Evolutionary conservation across 1,139 yeast genomes (phyloP).

Genomic region (Groenewaldozyma auringiensis): DNA sequence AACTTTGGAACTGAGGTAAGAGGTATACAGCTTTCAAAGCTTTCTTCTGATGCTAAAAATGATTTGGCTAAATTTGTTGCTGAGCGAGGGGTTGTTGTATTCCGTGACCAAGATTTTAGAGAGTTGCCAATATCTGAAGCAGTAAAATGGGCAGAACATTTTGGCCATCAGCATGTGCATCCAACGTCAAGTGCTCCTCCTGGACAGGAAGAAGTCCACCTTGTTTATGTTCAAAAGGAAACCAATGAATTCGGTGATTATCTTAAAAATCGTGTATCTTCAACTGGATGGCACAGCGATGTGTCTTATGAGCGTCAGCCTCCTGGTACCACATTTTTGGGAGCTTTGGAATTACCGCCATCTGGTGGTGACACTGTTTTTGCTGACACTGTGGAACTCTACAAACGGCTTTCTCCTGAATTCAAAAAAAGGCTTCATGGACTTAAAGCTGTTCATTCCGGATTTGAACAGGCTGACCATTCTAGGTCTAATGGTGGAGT

Average conservation of each 20-base stretch:
- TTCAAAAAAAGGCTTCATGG: conserved; percentile 43
- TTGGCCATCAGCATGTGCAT: conserved; percentile 10
- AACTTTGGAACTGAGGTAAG: conserved; percentile 54
- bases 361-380: conserved; percentile 57
- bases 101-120: conserved; percentile 59
- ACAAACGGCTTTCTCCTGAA: conserved; percentile 48
- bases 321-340: conserved; percentile 50
- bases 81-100: conserved; percentile 58
- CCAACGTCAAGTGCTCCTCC: conserved; percentile 58
- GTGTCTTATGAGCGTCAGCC: conserved; percentile 55
- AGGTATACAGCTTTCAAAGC: conserved; percentile 50
- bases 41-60: conserved; percentile 46
- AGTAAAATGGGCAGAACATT: conserved; percentile 34
- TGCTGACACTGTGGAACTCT: conserved; percentile 48
- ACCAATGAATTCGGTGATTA: conserved; percentile 4
- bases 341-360: conserved; percentile 45
- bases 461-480: conserved; percentile 41
- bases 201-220: conserved; percentile 52
- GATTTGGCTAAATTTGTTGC: conserved; percentile 59
- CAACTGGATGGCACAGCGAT: conserved; percentile 50
- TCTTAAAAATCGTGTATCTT: conserved; percentile 20
- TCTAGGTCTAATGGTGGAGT: conserved; percentile 40
- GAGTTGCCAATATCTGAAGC: conserved; percentile 44
- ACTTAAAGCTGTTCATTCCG: conserved; percentile 47
- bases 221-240: conserved; percentile 34